These are phyloP conservation scores for Ophiocordyceps sinensis DNA, from an alignment of 2,329 filamentous ascomycete genomes.

Conservation along the genomic window DNA sequence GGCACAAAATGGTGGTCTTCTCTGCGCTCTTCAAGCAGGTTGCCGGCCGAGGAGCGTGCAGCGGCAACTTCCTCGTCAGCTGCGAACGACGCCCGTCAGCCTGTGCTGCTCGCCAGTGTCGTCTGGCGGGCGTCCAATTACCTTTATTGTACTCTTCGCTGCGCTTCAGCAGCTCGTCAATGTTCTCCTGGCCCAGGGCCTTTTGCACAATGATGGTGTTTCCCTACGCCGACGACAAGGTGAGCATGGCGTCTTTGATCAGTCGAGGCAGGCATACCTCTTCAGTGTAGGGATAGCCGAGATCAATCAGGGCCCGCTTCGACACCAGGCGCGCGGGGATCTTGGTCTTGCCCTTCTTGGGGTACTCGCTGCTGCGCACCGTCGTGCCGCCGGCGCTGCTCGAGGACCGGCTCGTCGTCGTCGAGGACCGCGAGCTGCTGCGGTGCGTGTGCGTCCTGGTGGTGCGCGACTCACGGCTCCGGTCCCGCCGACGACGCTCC, in stretches of 20 bases:
- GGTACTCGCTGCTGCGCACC: slow-evolving; percentile 47
- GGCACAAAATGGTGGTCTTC: slow-evolving; percentile 15
- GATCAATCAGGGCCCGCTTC: slow-evolving; percentile 64
- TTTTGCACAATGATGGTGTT: slow-evolving; percentile 69
- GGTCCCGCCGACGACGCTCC: slow-evolving; percentile 27
- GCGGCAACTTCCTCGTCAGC: slow-evolving; percentile 29
- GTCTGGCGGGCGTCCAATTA: slow-evolving; percentile 9
- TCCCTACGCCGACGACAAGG: slow-evolving; percentile 37
- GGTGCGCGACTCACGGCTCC: slow-evolving; percentile 24
- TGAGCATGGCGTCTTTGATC: background rate
- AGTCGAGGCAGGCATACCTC: slow-evolving; percentile 34
- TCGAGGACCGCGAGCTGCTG: slow-evolving; percentile 29
- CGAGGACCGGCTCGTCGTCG: slow-evolving; percentile 28
- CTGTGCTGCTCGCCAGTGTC: background rate
- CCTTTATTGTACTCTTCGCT: slow-evolving; percentile 63
- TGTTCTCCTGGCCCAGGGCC: slow-evolving; percentile 78
- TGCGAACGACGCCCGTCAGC: slow-evolving; percentile 6
- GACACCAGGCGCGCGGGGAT: slow-evolving; percentile 72
- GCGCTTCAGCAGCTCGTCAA: slow-evolving; percentile 73
- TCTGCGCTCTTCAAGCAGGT: slow-evolving; percentile 31
- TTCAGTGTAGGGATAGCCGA: slow-evolving; percentile 76
- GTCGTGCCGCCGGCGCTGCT: slow-evolving; percentile 35
- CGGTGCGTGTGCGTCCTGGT: slow-evolving; percentile 23
- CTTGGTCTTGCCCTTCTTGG: slow-evolving; percentile 77
- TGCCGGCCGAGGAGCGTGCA: slow-evolving; percentile 30